Conservation (phyloP, 192 early-diverging fungal species). For the Coemansia reversa region DNA sequence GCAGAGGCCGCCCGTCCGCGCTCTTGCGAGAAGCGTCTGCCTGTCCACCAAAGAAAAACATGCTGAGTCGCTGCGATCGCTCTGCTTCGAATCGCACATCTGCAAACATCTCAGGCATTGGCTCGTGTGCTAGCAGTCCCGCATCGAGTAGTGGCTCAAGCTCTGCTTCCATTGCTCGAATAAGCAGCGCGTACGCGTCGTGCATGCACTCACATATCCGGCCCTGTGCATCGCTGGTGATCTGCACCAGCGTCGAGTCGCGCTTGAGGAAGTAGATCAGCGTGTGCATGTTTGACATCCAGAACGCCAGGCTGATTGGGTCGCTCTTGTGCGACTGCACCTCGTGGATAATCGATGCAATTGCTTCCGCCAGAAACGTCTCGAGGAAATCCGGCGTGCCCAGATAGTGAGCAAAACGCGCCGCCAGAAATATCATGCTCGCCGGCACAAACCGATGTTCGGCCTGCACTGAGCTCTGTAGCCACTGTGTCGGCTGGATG, state of each 20-base stretch:
- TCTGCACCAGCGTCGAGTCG: constrained; percentile 70
- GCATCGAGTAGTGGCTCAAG: constrained; percentile 67
- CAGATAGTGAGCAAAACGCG: constrained; percentile 85
- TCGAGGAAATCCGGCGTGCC: constrained; percentile 71
- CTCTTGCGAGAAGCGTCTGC: constrained; percentile 30
- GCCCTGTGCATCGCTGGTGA: constrained; percentile 72
- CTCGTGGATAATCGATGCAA: constrained; percentile 59
- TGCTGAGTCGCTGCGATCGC: constrained; percentile 43
- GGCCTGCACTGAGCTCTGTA: constrained; percentile 20
- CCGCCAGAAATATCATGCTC: constrained; percentile 84
- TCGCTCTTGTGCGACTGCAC: constrained; percentile 56
- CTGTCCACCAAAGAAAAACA: constrained; percentile 47
- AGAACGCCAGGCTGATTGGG: constrained; percentile 68
- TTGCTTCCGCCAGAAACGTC: constrained; percentile 61
- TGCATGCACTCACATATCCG: constrained; percentile 79
- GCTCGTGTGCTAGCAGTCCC: constrained; percentile 68
- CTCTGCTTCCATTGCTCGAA: constrained; percentile 63
- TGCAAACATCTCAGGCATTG: constrained; percentile 64
- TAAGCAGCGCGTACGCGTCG: constrained; percentile 66
- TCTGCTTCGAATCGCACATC: constrained; percentile 49
- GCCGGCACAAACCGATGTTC: constrained; percentile 72
- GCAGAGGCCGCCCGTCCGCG: constrained; percentile 48
- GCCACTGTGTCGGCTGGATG: constrained; percentile 63
- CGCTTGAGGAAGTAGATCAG: constrained; percentile 86
- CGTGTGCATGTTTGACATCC: constrained; percentile 83